A percentile compares a stretch with the other conserved stretches of the same genome.
phyloP scores from a whole-genome alignment of 768 basidiomycete species.

The Lactifluus volemus region DNA sequence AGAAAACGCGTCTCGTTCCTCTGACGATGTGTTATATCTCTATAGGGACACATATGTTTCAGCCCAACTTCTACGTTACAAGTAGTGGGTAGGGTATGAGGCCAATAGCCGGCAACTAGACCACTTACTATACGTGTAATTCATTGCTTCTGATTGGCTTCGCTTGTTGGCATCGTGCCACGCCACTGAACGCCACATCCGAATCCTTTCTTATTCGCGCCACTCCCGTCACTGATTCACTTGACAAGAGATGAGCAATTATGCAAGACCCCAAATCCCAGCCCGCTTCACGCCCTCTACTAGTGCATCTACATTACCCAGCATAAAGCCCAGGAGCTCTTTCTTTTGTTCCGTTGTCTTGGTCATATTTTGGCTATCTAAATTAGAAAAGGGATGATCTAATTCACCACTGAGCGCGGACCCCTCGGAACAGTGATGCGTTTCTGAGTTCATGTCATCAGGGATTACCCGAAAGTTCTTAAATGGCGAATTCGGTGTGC shows the following conservation, averaged over 20 bases:
- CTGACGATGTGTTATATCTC: neutral
- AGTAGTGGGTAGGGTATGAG: neutral
- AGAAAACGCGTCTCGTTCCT: neutral
- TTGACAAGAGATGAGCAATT: neutral
- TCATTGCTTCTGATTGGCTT: neutral
- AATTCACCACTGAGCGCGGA: conserved; percentile 14
- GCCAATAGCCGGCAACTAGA: neutral
- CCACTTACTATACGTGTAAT: conserved; percentile 9
- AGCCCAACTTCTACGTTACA: no score
- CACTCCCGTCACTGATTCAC: no score
- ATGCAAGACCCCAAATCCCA: conserved; percentile 76
- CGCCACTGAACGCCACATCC: no score
- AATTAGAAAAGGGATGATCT: conserved; percentile 17
- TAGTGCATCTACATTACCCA: conserved; percentile 87
- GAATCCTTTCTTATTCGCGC: neutral
- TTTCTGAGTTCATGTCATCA: neutral
- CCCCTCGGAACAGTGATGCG: conserved; percentile 4
- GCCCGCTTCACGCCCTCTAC: conserved; percentile 83
- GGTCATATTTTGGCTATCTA: conserved; percentile 19
- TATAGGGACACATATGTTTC: neutral
- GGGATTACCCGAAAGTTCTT: conserved; percentile 7
- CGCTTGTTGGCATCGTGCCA: neutral
- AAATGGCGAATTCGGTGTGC: conserved; percentile 11
- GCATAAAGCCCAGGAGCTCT: conserved; percentile 65
- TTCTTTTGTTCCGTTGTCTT: conserved; percentile 77